These are phyloP conservation scores for Colletotrichum sp. DNA, from an alignment of 2,329 filamentous ascomycete species.

Conservation along the genomic window DNA sequence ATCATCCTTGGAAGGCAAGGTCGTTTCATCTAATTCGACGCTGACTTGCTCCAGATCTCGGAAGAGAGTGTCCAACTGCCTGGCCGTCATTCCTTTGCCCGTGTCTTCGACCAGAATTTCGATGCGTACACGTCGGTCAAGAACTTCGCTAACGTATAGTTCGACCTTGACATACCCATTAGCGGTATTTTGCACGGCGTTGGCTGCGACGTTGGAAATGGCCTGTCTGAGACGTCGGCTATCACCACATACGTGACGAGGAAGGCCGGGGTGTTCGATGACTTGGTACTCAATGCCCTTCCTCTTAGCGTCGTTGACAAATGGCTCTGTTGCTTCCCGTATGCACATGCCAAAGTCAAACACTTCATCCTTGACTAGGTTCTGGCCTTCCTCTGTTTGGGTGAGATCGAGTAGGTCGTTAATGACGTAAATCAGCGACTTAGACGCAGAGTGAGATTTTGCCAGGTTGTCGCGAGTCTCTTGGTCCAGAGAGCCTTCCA, in stretches of 20 bases:
- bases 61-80: conserved; percentile 60
- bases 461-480: conserved; percentile 86
- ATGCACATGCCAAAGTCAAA: conserved; percentile 77
- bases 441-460: conserved; percentile 88
- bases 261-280: conserved; percentile 70
- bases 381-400: conserved; percentile 82
- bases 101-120: conserved; percentile 81
- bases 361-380: conserved; percentile 78
- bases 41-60: conserved; percentile 64
- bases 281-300: conserved; percentile 78
- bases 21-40: conserved; percentile 42
- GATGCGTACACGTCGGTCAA: conserved; percentile 63
- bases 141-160: conserved; percentile 63
- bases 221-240: conserved; percentile 81
- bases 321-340: conserved; percentile 78
- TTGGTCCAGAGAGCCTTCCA: conserved; percentile 79
- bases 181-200: conserved; percentile 80
- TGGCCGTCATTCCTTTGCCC: conserved; percentile 73
- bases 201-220: conserved; percentile 82
- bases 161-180: conserved; percentile 74
- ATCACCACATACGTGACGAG: conserved; percentile 76
- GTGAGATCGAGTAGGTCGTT: conserved; percentile 90
- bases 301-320: conserved; percentile 73
- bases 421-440: conserved; percentile 92
- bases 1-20: conserved; percentile 24